Evolutionary conservation across 305 asterid genomes (phyloP).

Genomic region (Fraxinus baroniana): DNA sequence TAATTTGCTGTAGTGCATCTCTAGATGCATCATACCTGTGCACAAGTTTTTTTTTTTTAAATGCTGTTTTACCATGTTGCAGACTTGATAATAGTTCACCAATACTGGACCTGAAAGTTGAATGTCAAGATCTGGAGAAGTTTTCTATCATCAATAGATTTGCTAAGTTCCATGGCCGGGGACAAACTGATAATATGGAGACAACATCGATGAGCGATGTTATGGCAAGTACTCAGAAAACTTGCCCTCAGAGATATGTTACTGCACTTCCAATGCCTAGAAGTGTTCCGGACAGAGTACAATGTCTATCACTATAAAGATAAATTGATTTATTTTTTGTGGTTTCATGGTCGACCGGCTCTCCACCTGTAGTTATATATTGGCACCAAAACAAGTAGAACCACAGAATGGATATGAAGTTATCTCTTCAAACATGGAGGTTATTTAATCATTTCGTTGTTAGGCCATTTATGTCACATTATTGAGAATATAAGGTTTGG

Average conservation of each 20-base stretch:
- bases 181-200: slow-evolving; percentile 54
- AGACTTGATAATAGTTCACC: slow-evolving; percentile 77
- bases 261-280: slow-evolving; percentile 71
- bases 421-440: slow-evolving; percentile 35
- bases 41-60: neutral
- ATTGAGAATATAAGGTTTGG: slow-evolving; percentile 35
- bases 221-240: slow-evolving; percentile 41
- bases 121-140: slow-evolving; percentile 85
- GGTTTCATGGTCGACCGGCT: slow-evolving; percentile 26
- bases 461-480: slow-evolving; percentile 35
- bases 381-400: slow-evolving; percentile 40
- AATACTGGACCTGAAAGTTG: slow-evolving; percentile 63
- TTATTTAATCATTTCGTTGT: slow-evolving; percentile 25
- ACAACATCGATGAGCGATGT: slow-evolving; percentile 44
- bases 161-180: slow-evolving; percentile 86
- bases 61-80: slow-evolving; percentile 21
- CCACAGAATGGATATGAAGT: slow-evolving; percentile 34
- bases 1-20: neutral
- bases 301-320: slow-evolving; percentile 68
- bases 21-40: neutral
- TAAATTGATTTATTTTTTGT: slow-evolving; percentile 34
- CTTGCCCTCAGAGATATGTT: slow-evolving; percentile 70
- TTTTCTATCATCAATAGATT: slow-evolving; percentile 79
- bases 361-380: slow-evolving; percentile 32
- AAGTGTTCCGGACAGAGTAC: slow-evolving; percentile 70